Evolutionary conservation across 495 filamentous ascomycete species (phyloP), one percentile per base, ranked within the genome.

Genomic region (Cercophora sp.): DNA sequence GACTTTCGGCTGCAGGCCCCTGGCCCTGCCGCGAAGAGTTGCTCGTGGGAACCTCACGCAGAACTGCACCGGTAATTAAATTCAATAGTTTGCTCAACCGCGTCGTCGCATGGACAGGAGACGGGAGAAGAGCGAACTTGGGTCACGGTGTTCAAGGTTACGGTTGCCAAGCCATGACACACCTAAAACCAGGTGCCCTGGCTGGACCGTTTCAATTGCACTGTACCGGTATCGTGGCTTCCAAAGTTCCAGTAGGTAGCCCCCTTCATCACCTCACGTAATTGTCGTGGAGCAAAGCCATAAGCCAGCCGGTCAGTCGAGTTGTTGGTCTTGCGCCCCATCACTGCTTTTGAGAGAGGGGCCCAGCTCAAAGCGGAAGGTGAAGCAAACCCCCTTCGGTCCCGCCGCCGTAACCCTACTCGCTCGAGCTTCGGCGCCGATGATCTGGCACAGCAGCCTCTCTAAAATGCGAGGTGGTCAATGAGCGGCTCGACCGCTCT

Each of bases 91-190:
- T 47, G n/a, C 5, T 18, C 27, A 16, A 27, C 10, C 22, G 44
- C 26, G 25, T 15, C 16, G 11, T 29, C 6, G 15, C 27, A 32
- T 29, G 10, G 42, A n/a, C 23, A 16, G 3, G n/a, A 25, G 31
- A 41, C 18, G 18, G 13, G 16, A n/a, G n/a, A n/a, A n/a, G n/a
- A 15, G 8, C 11, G 10, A 47, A 47, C 25, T 34, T 47, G 44
- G 27, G 27, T 16, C n/a, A 41, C 13, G n/a, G 13, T 27, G 16
- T n/a, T n/a, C n/a, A n/a, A n/a, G n/a, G n/a, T n/a, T n/a, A n/a
- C n/a, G n/a, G n/a, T n/a, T 32, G 44, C 25, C 15, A 43, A 47
- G 25, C 44, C 40, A 18, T 25, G 40, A 43, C 40, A 43, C 40
- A 24, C 20, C 40, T 22, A 43, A 43, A 42, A 43, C 40, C 40